Base-by-base conservation (phyloP, 2,329 filamentous ascomycete species). In the Cytospora mali region DNA sequence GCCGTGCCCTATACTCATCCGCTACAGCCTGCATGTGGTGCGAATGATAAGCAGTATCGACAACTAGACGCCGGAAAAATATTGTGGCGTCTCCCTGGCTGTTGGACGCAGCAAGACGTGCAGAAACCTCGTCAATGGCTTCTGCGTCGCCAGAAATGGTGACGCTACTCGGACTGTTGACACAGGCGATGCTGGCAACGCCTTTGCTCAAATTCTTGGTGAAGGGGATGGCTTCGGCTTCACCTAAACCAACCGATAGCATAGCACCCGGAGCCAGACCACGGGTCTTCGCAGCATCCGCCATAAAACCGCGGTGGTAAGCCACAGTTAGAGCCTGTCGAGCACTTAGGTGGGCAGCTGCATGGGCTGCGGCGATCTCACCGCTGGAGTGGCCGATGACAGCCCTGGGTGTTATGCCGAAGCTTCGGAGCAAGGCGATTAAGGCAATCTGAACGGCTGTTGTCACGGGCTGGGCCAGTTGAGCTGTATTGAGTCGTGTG, bases 101-200 rank as follows among this genome's bases (percentile, higher is more conserved):
- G 16, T 76, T 74, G 4, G 48, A 27, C 1, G 55, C 35, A 7
- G 21, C 16, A 21, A 61, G 23, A 4, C 42, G 29, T 16, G 11
- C 35, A 9, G 18, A 9, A 4, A 58, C 35, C 39, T 58, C 55
- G 4, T 61, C n/a, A 1, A 62, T 28, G 4, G 62, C 62, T 1
- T 53, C 46, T 1, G 39, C 48, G 42, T 81, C 78, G 13, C 82
- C 82, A 0, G 82, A 83, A 0, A 84, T 73, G 0, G 83, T 85
- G 13, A 81, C 70, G 16, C 77, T 84, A 0, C 73, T 72, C 0
- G 82, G 82, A n/a, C 80, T 82, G 72, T 86, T 86, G 66, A 80
- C 76, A 66, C 82, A 83, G 10, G 76, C 77, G 63, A 78, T 74
- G 52, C 71, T 70, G 33, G 74, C 74, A 51, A 73, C 68, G 48